Evolutionary conservation across 2,329 filamentous ascomycete genomes (phyloP).

Genomic region (Pseudogymnoascus verrucosus): DNA sequence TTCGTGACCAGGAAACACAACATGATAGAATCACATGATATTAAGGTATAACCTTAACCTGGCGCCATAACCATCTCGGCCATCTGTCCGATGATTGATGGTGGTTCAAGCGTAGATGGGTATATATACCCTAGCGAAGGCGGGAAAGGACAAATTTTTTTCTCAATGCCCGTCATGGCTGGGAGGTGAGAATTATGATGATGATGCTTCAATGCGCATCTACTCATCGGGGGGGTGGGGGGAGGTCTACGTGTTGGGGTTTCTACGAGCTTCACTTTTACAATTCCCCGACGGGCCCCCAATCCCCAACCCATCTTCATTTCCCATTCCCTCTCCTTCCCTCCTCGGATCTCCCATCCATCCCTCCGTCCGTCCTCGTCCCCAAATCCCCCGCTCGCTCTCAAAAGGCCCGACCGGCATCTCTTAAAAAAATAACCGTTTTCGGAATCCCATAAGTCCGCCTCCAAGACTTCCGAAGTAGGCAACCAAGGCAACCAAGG

Average conservation of each 20-base stretch:
- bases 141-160: neutral
- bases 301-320: neutral
- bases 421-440: neutral
- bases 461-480: neutral
- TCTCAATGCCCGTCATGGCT: neutral
- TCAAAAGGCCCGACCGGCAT: neutral
- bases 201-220: neutral
- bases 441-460: neutral
- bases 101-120: neutral
- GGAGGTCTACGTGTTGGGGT: neutral
- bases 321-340: neutral
- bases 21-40: too few species aligned
- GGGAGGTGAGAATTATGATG: neutral
- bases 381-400: neutral
- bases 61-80: neutral
- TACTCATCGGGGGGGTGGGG: neutral
- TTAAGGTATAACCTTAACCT: neutral
- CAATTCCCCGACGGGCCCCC: neutral
- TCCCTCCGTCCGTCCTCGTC: neutral
- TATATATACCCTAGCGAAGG: neutral
- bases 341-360: neutral
- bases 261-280: neutral
- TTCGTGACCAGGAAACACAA: conserved; percentile 31
- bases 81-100: neutral
- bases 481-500: neutral